Percentiles rank a stretch among this genome's conserved stretches.
Conservation (phyloP, 2,329 filamentous ascomycete species). For the Fusarium albosuccineum region DNA sequence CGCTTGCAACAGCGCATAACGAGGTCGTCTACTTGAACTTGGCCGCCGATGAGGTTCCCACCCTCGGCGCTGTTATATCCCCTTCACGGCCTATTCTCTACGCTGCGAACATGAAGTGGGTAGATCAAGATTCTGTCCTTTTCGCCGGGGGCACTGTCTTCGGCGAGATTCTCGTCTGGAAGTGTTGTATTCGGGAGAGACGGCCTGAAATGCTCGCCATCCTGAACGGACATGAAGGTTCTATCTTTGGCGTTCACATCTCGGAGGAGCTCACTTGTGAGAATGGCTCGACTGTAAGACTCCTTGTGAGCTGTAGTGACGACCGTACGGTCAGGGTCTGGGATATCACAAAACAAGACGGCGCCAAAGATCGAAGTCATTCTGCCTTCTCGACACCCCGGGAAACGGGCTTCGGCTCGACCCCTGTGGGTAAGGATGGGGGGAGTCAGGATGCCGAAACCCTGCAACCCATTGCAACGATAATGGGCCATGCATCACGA, state of each 20-base stretch:
- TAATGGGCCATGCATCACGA: constrained; percentile 88
- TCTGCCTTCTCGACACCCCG: constrained; percentile 53
- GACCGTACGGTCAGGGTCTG: constrained; percentile 91
- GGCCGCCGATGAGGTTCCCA: constrained; percentile 49
- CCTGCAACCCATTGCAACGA: constrained; percentile 70
- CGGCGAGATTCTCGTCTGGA: constrained; percentile 94
- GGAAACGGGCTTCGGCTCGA: constrained; percentile 73
- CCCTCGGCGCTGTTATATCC: constrained; percentile 66
- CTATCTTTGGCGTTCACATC: constrained; percentile 90
- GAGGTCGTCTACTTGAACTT: constrained; percentile 70
- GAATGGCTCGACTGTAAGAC: constrained; percentile 59
- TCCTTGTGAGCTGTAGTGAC: constrained; percentile 95
- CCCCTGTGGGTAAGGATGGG: constrained; percentile 41
- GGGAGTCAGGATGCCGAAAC: constrained; percentile 26
- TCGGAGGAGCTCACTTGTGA: constrained; percentile 64
- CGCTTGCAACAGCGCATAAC: constrained; percentile 89
- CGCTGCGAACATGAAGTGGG: constrained; percentile 80
- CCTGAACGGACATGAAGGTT: constrained; percentile 84
- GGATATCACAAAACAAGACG: constrained; percentile 75
- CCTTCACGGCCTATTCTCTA: constrained; percentile 89
- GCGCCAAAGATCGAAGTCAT: constrained; percentile 7
- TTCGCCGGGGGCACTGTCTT: constrained; percentile 93
- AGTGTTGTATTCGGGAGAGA: constrained; percentile 62
- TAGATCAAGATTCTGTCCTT: constrained; percentile 70
- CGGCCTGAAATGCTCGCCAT: constrained; percentile 62